phyloP scores from a whole-genome alignment of 1,139 yeast species.

The Blastobotrys elegans region DNA sequence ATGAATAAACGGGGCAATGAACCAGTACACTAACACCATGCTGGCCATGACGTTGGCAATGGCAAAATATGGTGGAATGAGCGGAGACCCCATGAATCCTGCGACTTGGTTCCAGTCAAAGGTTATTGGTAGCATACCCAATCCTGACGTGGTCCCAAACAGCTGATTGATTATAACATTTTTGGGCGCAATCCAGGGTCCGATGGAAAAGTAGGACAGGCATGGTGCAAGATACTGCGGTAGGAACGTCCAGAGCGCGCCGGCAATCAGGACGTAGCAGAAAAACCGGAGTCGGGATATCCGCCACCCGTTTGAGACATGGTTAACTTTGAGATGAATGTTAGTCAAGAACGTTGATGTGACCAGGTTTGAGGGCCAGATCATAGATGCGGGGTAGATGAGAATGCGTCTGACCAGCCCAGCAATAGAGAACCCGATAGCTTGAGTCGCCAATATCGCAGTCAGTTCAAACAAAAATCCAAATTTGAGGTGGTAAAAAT shows the following conservation, averaged over 20 bases:
- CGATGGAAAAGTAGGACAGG: conserved; percentile 47
- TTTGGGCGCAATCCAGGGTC: conserved; percentile 54
- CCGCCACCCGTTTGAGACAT: conserved; percentile 52
- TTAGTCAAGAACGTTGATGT: conserved; percentile 50
- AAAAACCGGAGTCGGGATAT: conserved; percentile 48
- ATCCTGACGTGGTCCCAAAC: conserved; percentile 56
- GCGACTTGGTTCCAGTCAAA: conserved; percentile 56
- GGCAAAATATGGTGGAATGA: conserved; percentile 62
- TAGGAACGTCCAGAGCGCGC: conserved; percentile 51
- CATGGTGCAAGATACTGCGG: conserved; percentile 52
- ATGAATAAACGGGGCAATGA: conserved; percentile 44
- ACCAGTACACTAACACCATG: conserved; percentile 43
- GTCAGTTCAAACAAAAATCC: conserved; percentile 50
- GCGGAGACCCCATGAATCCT: conserved; percentile 59
- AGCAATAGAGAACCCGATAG: conserved; percentile 66
- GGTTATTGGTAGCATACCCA: conserved; percentile 58
- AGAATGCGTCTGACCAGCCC: conserved; percentile 54
- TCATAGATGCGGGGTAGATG: conserved; percentile 57
- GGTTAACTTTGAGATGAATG: conserved; percentile 57
- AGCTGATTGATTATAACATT: conserved; percentile 55
- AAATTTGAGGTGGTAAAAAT: conserved; percentile 43
- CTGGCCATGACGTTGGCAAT: conserved; percentile 48
- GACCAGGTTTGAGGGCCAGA: conserved; percentile 58
- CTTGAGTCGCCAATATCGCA: conserved; percentile 51
- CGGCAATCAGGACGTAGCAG: conserved; percentile 36